These are phyloP conservation scores for Gossypium davidsonii DNA, from an alignment of 441 rosid genomes.

Conservation along the genomic window DNA sequence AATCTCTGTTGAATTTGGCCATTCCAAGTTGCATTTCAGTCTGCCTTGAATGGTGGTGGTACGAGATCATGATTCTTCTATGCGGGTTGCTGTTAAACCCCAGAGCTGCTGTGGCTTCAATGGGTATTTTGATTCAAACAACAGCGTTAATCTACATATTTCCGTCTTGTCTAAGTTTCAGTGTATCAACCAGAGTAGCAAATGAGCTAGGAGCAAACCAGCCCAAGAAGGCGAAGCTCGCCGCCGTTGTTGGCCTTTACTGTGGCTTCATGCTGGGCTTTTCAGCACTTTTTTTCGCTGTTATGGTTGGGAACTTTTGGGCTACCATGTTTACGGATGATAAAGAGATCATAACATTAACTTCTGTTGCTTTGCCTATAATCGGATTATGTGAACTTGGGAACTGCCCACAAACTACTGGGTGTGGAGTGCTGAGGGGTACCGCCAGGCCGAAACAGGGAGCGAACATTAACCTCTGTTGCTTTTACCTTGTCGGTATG, in stretches of 20 bases:
- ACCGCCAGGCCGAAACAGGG: slow-evolving; percentile 83
- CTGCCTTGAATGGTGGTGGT: slow-evolving; percentile 99
- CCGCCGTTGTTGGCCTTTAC: slow-evolving; percentile 60
- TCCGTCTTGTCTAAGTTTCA: slow-evolving; percentile 77
- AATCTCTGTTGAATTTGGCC: slow-evolving; percentile 46
- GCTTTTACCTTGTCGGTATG: slow-evolving; percentile 76
- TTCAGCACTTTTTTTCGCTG: slow-evolving; percentile 46
- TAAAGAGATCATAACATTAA: slow-evolving; percentile 48
- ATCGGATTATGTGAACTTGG: slow-evolving; percentile 89
- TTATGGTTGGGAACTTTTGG: slow-evolving; percentile 59
- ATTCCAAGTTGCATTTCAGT: slow-evolving; percentile 87
- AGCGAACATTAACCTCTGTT: slow-evolving; percentile 66
- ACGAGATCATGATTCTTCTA: slow-evolving; percentile 86
- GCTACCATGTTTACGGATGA: slow-evolving; percentile 72
- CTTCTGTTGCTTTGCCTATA: slow-evolving; percentile 63
- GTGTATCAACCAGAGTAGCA: slow-evolving; percentile 88
- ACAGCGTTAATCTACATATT: slow-evolving; percentile 81
- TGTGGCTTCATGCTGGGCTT: slow-evolving; percentile 61
- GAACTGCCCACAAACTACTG: slow-evolving; percentile 89
- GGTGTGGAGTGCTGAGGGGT: slow-evolving; percentile 81
- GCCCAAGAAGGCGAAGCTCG: slow-evolving; percentile 57
- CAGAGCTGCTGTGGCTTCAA: slow-evolving; percentile 71
- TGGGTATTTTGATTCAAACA: slow-evolving; percentile 90
- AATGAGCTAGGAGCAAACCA: slow-evolving; percentile 76
- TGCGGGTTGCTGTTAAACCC: slow-evolving; percentile 67